Evolutionary conservation across 306 rosid genomes (phyloP).

Genomic region (Calophaca sinica): DNA sequence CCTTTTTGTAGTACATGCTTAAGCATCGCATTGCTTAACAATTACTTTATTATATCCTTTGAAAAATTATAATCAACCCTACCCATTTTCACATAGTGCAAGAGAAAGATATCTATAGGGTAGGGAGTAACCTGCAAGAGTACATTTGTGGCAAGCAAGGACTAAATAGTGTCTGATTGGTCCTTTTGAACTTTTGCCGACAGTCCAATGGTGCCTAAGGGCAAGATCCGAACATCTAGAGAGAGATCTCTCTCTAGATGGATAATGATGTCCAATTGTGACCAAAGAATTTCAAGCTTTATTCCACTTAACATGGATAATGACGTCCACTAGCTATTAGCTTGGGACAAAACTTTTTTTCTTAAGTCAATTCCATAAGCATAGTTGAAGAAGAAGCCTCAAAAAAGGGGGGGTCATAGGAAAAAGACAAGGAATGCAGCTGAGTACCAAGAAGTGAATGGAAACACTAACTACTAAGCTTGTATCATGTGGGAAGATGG

Average conservation of each 20-base stretch:
- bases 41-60: not conserved
- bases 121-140: not conserved
- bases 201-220: constrained; percentile 45
- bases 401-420: constrained; percentile 19
- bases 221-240: constrained; percentile 62
- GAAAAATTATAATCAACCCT: not conserved
- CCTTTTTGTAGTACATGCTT: constrained; percentile 11
- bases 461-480: constrained; percentile 58
- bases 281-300: constrained; percentile 51
- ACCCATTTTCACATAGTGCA: not conserved
- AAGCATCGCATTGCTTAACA: constrained; percentile 45
- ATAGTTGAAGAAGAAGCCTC: constrained; percentile 56
- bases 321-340: constrained; percentile 44
- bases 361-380: constrained; percentile 43
- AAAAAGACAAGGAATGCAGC: constrained; percentile 55
- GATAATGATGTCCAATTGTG: too few relatives aligned
- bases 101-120: not conserved
- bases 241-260: too few relatives aligned
- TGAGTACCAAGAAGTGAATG: constrained; percentile 65
- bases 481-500: constrained; percentile 40
- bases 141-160: not conserved
- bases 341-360: constrained; percentile 46
- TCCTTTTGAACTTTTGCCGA: constrained; percentile 50
- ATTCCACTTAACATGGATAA: constrained; percentile 60
- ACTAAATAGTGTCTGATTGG: not conserved